Evolutionary conservation across 140 eudicot genomes (phyloP), one percentile per base, ranked within the genome.

Genomic region (Oenanthe javanica): DNA sequence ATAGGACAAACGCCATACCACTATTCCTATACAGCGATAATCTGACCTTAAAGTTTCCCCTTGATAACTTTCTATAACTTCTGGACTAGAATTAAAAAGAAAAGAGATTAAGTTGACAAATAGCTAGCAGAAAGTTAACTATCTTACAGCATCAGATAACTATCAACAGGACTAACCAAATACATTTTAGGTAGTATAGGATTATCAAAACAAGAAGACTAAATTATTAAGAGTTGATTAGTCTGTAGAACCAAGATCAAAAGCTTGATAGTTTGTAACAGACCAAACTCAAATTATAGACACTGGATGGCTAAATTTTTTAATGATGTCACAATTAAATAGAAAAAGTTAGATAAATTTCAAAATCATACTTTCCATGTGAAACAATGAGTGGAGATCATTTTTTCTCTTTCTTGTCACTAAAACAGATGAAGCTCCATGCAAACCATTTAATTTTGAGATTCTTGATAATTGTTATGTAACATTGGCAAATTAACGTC

Each of bases 1-100:
- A 75, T n/a, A 48, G 69, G 15, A 74, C 25, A 43, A 76, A 31
- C 13, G 13, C 40, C 82, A 79, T 79, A 18, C 27, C 36, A n/a
- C 66, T 63, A 42, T 64, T 63, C 81, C 67, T 61, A 79, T 2
- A 9, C 10, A 1, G 75, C 38, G 13, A 57, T 23, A 46, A 72
- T 11, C 27, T 13, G 45, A 13, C 9, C 69, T 63, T 43, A 27
- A 42, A 67, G 36, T 21, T 66, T 79, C 13, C n/a, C 14, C 63
- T 47, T 48, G 64, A 79, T 47, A 19, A 27, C 40, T 45, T 78
- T 12, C n/a, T 64, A 43, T 13, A 42, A 47, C 57, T 79, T 66
- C 61, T 15, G 27, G 40, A 64, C 6, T 7, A 57, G 9, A 42
- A 59, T 57, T 6, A 57, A 1, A 42, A 59, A 61, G 51, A 57